phyloP scores from a whole-genome alignment of 768 basidiomycete species.

The Pulveroboletus ravenelii region DNA sequence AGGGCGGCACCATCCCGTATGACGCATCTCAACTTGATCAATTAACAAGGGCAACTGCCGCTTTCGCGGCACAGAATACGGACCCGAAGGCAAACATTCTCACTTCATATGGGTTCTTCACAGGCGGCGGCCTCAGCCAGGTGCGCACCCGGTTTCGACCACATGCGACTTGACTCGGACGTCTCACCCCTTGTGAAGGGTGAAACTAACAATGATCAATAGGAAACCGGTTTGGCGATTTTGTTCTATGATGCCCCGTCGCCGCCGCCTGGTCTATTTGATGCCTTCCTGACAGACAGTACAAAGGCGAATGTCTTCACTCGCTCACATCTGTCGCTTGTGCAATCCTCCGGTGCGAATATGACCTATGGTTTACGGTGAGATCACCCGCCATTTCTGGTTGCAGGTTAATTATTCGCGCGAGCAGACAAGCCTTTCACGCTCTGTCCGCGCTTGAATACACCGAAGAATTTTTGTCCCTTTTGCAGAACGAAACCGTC shows the following conservation, averaged over 20 bases:
- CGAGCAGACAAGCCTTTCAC: constrained; percentile 20
- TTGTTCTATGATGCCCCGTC: constrained; percentile 55
- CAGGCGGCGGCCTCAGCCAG: constrained; percentile 30
- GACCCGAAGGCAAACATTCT: constrained; percentile 35
- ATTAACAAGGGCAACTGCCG: constrained; percentile 22
- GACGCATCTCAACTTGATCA: constrained; percentile 12
- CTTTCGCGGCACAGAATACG: constrained; percentile 17
- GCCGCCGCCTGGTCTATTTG: constrained; percentile 24
- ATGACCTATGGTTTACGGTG: constrained; percentile 21
- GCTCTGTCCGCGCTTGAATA: constrained; percentile 23
- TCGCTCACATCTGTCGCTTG: constrained; percentile 24
- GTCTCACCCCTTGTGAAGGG: not conserved
- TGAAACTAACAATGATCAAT: constrained; percentile 4
- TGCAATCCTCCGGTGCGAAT: constrained; percentile 19
- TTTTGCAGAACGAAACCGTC: constrained; percentile 13
- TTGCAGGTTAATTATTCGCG: not conserved
- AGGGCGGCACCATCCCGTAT: constrained; percentile 48
- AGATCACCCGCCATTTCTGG: constrained; percentile 1
- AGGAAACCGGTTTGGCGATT: constrained; percentile 26
- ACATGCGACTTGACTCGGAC: constrained; percentile 3
- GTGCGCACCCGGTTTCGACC: constrained; percentile 25
- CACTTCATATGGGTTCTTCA: constrained; percentile 33
- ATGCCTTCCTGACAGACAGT: constrained; percentile 26
- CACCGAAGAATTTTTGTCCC: constrained; percentile 16
- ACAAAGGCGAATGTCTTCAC: constrained; percentile 12